phyloP scores from a whole-genome alignment of 2,329 filamentous ascomycete species.

The Pseudocercospora fijiensis region DNA sequence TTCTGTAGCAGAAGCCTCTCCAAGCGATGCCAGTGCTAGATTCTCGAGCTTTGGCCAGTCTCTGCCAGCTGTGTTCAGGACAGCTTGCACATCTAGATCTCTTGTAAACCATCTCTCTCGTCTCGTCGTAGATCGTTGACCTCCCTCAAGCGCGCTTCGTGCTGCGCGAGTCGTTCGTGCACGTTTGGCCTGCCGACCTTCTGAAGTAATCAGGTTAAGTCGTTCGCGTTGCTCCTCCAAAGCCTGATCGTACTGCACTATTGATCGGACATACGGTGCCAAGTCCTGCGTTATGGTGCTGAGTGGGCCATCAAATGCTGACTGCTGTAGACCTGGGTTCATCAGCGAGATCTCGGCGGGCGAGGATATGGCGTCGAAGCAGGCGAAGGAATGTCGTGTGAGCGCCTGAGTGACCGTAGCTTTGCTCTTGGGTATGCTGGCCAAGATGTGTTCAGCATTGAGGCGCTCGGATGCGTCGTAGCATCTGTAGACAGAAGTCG shows the following conservation, averaged over 20 bases:
- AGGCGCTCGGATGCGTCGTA: neutral
- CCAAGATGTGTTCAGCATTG: slow-evolving; percentile 6
- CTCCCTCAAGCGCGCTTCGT: slow-evolving; percentile 69
- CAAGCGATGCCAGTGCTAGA: slow-evolving; percentile 2
- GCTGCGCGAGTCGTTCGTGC: slow-evolving; percentile 71
- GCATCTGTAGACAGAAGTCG: slow-evolving; percentile 26
- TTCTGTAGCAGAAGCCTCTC: neutral
- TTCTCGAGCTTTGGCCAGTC: slow-evolving; percentile 38
- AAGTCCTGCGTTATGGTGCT: slow-evolving; percentile 69
- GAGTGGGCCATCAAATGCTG: slow-evolving; percentile 73
- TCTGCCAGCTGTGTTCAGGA: slow-evolving; percentile 61
- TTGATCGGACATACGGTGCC: slow-evolving; percentile 84
- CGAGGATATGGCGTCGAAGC: slow-evolving; percentile 55
- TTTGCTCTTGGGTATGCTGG: slow-evolving; percentile 8
- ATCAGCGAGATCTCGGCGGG: slow-evolving; percentile 37
- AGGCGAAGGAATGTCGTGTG: slow-evolving; percentile 44
- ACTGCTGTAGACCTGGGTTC: slow-evolving; percentile 58
- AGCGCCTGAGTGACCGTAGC: slow-evolving; percentile 28
- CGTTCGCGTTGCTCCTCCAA: slow-evolving; percentile 67
- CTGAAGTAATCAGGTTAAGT: slow-evolving; percentile 62
- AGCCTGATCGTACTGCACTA: slow-evolving; percentile 71
- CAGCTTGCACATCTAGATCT: slow-evolving; percentile 58
- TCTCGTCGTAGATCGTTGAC: slow-evolving; percentile 64
- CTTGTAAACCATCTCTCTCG: slow-evolving; percentile 70
- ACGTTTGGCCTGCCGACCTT: slow-evolving; percentile 53